A percentile compares a stretch with the other conserved stretches of the same genome.
Conservation (phyloP, 805 yeast species). For the Torulaspora delbrueckii region DNA sequence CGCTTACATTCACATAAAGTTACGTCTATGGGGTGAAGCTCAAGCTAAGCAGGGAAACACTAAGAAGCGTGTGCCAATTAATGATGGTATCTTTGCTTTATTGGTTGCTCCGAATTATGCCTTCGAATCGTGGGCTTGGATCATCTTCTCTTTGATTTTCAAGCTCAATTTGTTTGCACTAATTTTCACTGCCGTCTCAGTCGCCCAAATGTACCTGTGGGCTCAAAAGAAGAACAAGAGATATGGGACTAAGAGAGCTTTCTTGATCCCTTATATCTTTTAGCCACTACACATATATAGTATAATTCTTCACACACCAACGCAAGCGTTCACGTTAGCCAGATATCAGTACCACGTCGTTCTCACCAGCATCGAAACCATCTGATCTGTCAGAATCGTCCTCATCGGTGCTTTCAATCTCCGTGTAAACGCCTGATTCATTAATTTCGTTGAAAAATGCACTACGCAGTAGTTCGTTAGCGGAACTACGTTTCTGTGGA, state of each 20-base stretch:
- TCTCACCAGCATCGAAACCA: constrained; percentile 20
- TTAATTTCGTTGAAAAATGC: constrained; percentile 52
- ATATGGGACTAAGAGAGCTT: constrained; percentile 76
- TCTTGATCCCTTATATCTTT: constrained; percentile 69
- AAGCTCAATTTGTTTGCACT: constrained; percentile 74
- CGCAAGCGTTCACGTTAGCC: constrained; percentile 5
- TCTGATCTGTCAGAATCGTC: constrained; percentile 21
- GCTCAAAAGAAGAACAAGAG: constrained; percentile 79
- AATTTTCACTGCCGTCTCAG: constrained; percentile 64
- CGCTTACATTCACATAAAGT: constrained; percentile 61
- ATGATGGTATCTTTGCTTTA: constrained; percentile 74
- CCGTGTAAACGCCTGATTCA: constrained; percentile 20
- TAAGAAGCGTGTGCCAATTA: constrained; percentile 42
- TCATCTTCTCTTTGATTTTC: constrained; percentile 55
- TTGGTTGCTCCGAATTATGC: constrained; percentile 94
- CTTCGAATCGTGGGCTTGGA: constrained; percentile 79
- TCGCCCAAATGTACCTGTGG: constrained; percentile 86
- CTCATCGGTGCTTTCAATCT: constrained; percentile 28
- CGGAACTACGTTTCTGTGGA: constrained; percentile 51
- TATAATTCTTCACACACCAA: neutral
- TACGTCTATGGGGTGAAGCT: constrained; percentile 46
- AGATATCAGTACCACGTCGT: constrained; percentile 26
- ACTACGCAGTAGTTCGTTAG: constrained; percentile 51
- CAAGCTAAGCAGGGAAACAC: constrained; percentile 35
- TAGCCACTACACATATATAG: constrained; percentile 27